Base-by-base conservation (phyloP, 2,329 filamentous ascomycete species). In the Phialocephala sp. region DNA sequence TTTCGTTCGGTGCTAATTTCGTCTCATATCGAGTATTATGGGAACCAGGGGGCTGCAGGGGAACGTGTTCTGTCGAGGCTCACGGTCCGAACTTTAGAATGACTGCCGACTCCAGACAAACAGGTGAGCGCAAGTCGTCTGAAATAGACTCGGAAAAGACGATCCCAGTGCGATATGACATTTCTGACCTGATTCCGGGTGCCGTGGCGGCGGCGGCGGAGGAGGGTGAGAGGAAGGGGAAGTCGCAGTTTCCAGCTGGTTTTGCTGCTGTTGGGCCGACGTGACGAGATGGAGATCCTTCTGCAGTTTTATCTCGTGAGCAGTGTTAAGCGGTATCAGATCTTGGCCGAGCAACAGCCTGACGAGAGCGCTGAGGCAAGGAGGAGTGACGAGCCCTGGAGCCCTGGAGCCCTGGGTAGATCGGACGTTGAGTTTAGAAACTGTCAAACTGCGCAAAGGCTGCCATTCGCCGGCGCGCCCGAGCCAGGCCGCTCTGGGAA, bases 21-120 rank as follows among this genome's bases (percentile, higher is more conserved):
- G 60, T 71, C 64, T 71, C 66, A 72, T 72, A 57, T 73, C 65
- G 67, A 71, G 62, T 62, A 60, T 72, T 64, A 73, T 72, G 70
- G 69, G 59, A 8, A 57, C 32, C n/a, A 41, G 36, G 55, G 35
- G 8, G 41, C 22, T 20, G 43, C 24, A 60, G 68, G 64, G 68
- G 66, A 69, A 52, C 41, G 32, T 50, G 56, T 56, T 39, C 18
- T 27, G n/a, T 37, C 24, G 22, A 61, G n/a, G n/a, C 24, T 20
- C 32, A 61, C 62, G 62, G 64, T 64, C 67, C 62, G 67, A 66
- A 66, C 64, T 66, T 58, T 64, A n/a, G 45, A 41, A 59, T 20
- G 55, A 52, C 35, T 41, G 32, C 55, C 32, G 35, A 39, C 55
- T 22, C 22, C 55, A 57, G 55, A 57, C 55, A 57, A 57, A 57